A percentile compares a stretch with the other conserved stretches of the same genome.
Conservation (phyloP, 306 rosid genomes). For the Acmispon strigosus region DNA sequence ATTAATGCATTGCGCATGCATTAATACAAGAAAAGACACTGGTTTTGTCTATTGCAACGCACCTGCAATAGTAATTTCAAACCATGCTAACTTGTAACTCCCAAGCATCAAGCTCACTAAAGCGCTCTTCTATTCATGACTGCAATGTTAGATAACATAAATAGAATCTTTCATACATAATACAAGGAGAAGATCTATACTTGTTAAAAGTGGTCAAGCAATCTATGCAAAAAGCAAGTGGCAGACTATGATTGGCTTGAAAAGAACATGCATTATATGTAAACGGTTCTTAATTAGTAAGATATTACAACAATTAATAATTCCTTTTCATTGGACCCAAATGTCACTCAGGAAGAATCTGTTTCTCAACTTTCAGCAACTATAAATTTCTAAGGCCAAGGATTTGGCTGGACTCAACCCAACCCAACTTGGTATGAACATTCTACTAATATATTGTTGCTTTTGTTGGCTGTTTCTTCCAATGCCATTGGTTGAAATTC, state of each 20-base stretch:
- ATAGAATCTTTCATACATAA: neutral
- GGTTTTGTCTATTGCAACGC: too few relatives aligned
- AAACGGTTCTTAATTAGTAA: neutral
- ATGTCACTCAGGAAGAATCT: neutral
- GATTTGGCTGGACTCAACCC: conserved; percentile 6
- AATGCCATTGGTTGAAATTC: neutral
- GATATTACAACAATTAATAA: neutral
- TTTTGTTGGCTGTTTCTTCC: neutral
- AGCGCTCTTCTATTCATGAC: neutral
- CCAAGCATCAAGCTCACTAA: conserved; percentile 1
- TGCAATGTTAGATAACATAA: neutral
- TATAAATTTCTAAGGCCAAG: conserved; percentile 41
- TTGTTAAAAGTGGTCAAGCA: neutral
- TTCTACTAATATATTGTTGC: neutral
- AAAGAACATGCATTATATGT: conserved; percentile 11
- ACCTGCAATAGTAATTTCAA: too few relatives aligned
- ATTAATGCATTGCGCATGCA: neutral
- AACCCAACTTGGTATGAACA: conserved; percentile 7
- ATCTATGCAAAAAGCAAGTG: neutral
- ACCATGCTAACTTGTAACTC: too few relatives aligned
- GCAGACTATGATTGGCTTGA: conserved; percentile 28
- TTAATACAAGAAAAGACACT: too few relatives aligned
- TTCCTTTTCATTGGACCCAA: neutral
- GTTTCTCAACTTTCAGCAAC: neutral
- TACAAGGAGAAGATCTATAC: neutral